These are phyloP conservation scores for Mycena metata DNA, from an alignment of 768 basidiomycete genomes.

Conservation along the genomic window DNA sequence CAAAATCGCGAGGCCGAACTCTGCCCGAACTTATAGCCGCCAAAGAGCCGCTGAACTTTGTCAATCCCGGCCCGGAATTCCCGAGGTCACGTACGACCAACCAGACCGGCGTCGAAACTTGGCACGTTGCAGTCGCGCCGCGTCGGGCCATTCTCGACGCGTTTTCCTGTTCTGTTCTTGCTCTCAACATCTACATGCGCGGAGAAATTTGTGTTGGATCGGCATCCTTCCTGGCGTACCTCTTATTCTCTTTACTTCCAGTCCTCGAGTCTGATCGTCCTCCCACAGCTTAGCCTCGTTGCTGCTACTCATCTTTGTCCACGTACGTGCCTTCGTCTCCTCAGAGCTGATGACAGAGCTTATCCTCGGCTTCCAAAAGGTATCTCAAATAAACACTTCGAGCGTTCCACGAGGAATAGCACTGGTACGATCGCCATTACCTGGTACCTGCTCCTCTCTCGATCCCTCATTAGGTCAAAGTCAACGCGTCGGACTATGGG, in stretches of 20 bases:
- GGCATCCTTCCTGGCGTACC: constrained; percentile 81
- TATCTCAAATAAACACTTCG: constrained; percentile 87
- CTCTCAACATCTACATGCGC: constrained; percentile 59
- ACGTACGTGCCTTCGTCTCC: constrained; percentile 63
- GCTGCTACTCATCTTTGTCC: constrained; percentile 83
- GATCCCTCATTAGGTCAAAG: constrained; percentile 61
- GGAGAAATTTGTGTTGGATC: constrained; percentile 84
- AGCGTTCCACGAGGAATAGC: constrained; percentile 77
- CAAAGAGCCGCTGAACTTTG: no score
- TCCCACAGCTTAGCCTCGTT: constrained; percentile 59
- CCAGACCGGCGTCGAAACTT: neutral
- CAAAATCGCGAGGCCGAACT: no score
- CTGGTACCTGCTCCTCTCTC: constrained; percentile 20
- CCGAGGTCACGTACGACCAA: neutral
- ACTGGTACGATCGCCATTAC: constrained; percentile 65
- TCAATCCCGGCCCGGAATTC: no score
- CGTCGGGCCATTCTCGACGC: constrained; percentile 39
- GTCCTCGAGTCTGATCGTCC: constrained; percentile 39
- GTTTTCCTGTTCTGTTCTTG: constrained; percentile 40
- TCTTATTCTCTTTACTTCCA: constrained; percentile 38
- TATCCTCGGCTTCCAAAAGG: constrained; percentile 58
- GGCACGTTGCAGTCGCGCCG: constrained; percentile 37
- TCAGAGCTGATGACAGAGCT: constrained; percentile 8
- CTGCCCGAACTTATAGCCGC: no score
- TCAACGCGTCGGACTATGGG: constrained; percentile 83